Percentiles rank a stretch among this genome's conserved stretches.
phyloP scores from a whole-genome alignment of 805 yeast genomes.

The Sungouiozyma ichnusensis region DNA sequence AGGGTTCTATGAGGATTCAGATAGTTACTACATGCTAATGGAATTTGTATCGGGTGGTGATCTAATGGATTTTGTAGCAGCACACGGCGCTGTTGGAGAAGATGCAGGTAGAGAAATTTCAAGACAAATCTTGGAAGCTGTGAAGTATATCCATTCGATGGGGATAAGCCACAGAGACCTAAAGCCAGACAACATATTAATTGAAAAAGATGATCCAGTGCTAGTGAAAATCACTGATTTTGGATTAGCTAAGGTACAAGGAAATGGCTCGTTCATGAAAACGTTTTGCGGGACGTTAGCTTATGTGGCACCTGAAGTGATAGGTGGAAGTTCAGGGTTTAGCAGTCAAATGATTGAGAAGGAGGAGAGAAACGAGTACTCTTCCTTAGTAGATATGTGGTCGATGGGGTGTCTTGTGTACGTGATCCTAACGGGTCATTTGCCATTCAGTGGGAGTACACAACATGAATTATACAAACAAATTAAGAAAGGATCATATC shows the following conservation, averaged over 20 bases:
- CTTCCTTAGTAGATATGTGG: slow-evolving; percentile 94
- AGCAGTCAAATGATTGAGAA: not conserved
- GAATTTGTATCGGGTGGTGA: slow-evolving; percentile 96
- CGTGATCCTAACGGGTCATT: slow-evolving; percentile 83
- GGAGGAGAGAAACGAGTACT: slow-evolving; percentile 38
- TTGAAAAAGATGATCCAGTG: slow-evolving; percentile 86
- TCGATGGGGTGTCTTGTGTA: slow-evolving; percentile 89
- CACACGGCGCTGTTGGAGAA: slow-evolving; percentile 86
- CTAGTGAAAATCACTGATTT: slow-evolving; percentile 90
- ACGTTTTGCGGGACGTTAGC: slow-evolving; percentile 97
- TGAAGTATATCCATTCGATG: slow-evolving; percentile 73
- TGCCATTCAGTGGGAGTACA: slow-evolving; percentile 90
- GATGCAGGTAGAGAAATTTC: slow-evolving; percentile 81
- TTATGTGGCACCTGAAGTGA: slow-evolving; percentile 92
- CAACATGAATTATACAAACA: slow-evolving; percentile 76
- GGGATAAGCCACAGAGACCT: slow-evolving; percentile 95
- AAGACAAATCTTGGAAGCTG: slow-evolving; percentile 73
- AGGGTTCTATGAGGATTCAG: slow-evolving; percentile 77
- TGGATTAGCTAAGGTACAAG: slow-evolving; percentile 88
- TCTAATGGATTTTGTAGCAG: slow-evolving; percentile 92
- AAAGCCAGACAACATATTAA: slow-evolving; percentile 90
- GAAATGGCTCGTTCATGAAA: slow-evolving; percentile 75
- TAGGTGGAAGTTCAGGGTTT: slow-evolving; percentile 27
- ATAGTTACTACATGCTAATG: slow-evolving; percentile 81
- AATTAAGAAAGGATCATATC: slow-evolving; percentile 69